Evolutionary conservation across 2,329 filamentous ascomycete species (phyloP), one percentile per base, ranked within the genome.

Genomic region (Thielaviopsis populi): DNA sequence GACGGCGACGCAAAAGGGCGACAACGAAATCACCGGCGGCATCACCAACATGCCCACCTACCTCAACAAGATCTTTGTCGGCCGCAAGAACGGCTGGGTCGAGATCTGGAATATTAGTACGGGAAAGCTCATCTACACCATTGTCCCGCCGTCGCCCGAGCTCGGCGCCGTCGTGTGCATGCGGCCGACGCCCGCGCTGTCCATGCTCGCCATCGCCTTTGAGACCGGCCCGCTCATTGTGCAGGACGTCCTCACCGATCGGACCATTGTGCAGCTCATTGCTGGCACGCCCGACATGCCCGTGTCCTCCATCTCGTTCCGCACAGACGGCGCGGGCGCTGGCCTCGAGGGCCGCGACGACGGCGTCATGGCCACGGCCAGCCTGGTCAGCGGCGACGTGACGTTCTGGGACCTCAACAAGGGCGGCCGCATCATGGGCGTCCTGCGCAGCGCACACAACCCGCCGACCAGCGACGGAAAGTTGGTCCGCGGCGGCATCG

Each of bases 31-130:
- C 65, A 90, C 88, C 0, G 88, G 88, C 27, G 84, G 86, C 60
- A 81, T 96, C 69, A 87, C 85, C 72, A 95, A 83, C 70, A 90
- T 97, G 86, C 91, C 92, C 1, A 97, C 94, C 0, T 95, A 91
- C 73, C 75, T 99, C 66, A 99, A 99, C 79, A 99, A 99, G 75
- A 83, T 99, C 54, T 90, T 97, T 68, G 88, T 90, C 2, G 95
- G 90, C 10, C 85, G 90, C 69, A 83, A 82, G 67, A 91, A 99
- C 72, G 94, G 94, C 6, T 87, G 85, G 73, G 86, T 96, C 8
- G 94, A 99, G 71, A 95, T 99, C 61, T 99, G 94, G 92, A 99
- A 99, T 71, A 78, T 99, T 66, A 95, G 88, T 72, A 96, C 89
- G 2, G 91, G 83, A 59, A 96, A 95, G 73, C 79, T 96, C 63